These are phyloP conservation scores for Fagopyrum tataricum DNA, from an alignment of 148 eudicot genomes.

Conservation along the genomic window DNA sequence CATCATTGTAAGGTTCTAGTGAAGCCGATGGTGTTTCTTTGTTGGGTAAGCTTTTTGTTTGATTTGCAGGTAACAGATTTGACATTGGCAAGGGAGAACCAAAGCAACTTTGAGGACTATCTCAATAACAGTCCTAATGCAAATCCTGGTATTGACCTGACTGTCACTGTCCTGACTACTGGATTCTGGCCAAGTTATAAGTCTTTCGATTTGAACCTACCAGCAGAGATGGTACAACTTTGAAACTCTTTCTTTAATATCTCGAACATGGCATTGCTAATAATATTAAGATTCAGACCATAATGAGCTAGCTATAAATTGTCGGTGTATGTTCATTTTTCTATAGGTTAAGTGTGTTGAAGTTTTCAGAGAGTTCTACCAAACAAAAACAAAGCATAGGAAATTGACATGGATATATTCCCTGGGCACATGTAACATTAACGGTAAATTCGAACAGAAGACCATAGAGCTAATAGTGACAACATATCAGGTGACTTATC, in stretches of 20 bases:
- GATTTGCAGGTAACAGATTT: conserved; percentile 73
- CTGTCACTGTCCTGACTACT: conserved; percentile 86
- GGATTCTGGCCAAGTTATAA: conserved; percentile 98
- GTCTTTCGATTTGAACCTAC: conserved; percentile 85
- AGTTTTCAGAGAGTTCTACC: conserved; percentile 80
- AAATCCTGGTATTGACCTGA: conserved; percentile 80
- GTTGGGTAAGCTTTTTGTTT: neutral
- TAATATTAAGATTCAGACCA: no score
- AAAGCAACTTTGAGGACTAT: conserved; percentile 73
- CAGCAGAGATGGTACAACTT: conserved; percentile 91
- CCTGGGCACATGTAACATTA: conserved; percentile 37
- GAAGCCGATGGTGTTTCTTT: no score
- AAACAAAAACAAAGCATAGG: conserved; percentile 84
- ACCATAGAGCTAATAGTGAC: conserved; percentile 39
- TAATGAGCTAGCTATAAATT: no score
- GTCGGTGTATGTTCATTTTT: no score
- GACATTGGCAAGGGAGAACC: conserved; percentile 83
- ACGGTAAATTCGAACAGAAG: conserved; percentile 37
- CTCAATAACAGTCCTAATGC: conserved; percentile 39
- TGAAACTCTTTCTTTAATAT: no score
- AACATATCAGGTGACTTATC: conserved; percentile 35
- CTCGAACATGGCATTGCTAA: no score
- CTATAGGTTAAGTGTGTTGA: conserved; percentile 88
- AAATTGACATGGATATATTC: conserved; percentile 87
- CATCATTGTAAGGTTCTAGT: no score